Conservation (phyloP, 1,284 basidiomycete species). For the Ceratobasidium sp. region DNA sequence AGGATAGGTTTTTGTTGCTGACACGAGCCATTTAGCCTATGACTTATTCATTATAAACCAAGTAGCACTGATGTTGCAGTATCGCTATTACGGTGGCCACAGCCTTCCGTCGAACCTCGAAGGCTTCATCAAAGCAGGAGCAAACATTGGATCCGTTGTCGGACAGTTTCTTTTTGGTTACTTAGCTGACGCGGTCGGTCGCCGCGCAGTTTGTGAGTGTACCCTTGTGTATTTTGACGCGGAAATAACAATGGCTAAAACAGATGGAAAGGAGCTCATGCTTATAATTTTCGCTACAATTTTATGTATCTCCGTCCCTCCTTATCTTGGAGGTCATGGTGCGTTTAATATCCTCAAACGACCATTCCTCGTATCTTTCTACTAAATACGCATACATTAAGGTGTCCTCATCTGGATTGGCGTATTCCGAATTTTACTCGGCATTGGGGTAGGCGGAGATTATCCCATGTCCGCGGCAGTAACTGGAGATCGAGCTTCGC, state of each 20-base stretch:
- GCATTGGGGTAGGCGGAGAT: slow-evolving; percentile 42
- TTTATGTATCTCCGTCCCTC: slow-evolving; percentile 37
- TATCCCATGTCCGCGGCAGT: slow-evolving; percentile 49
- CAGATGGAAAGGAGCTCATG: slow-evolving; percentile 80
- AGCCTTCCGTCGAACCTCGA: slow-evolving; percentile 64
- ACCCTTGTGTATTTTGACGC: neutral
- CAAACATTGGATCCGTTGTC: slow-evolving; percentile 54
- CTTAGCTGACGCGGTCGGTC: slow-evolving; percentile 71
- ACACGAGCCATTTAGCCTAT: slow-evolving; percentile 58
- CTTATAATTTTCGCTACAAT: slow-evolving; percentile 64
- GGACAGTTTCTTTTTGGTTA: slow-evolving; percentile 76
- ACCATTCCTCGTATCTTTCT: no score
- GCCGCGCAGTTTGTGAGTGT: slow-evolving; percentile 70
- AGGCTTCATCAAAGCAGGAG: slow-evolving; percentile 52
- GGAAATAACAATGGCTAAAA: neutral
- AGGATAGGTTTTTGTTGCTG: slow-evolving; percentile 44
- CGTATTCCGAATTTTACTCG: slow-evolving; percentile 41
- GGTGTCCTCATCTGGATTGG: slow-evolving; percentile 40
- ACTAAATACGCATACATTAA: slow-evolving; percentile 1
- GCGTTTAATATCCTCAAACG: neutral
- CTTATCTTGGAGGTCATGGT: slow-evolving; percentile 10
- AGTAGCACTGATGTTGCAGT: slow-evolving; percentile 76
- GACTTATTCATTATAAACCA: slow-evolving; percentile 83
- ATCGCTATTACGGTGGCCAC: slow-evolving; percentile 64
- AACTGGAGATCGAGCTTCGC: slow-evolving; percentile 64